Evolutionary conservation across 106 monocot genomes (phyloP), one percentile per base, ranked within the genome.

Genomic region (Posidonia australis): DNA sequence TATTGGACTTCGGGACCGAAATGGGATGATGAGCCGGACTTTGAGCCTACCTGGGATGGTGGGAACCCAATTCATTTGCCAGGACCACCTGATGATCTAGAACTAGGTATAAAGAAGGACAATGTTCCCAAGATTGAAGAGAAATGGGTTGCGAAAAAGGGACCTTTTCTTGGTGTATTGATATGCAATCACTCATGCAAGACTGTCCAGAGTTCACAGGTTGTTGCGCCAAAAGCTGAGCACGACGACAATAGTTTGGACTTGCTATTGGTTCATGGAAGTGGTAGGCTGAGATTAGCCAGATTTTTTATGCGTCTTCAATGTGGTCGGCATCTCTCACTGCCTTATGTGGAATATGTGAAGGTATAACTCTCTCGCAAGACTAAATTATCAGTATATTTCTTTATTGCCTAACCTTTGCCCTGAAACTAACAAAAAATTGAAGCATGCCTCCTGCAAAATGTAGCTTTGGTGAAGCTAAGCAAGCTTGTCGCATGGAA

Each of bases 171-270:
- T 52, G 96, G 87, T n/a, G 31, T 98, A 28, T 67, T 98, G 53
- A 80, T 82, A 11, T 98, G 96, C 74, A 98, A 98, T 63, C 96
- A 98, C 68, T 78, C 84, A 1, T 98, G 96, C 79, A 84, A 67
- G 70, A 90, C 96, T 24, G 96, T 87, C 25, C 96, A 90, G 66
- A 86, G 94, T 58, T 84, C 82, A 60, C 90, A 90, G 36, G 84
- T 98, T 67, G 60, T 90, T 53, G 96, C 96, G 27, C 96, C 96
- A 66, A 80, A 73, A 49, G 86, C 96, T 62, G 72, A 68, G 58
- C 90, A 90, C 64, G 84, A 98, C 71, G 96, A 98, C 51, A 73
- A 74, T 44, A 74, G 60, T 71, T 72, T 98, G 47, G 90, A 90
- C 68, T 73, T 98, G 79, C 47, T 98, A 32, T 66, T 98, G 44